Base-by-base conservation (phyloP, 2,329 filamentous ascomycete species). In the Orbilia quercus region DNA sequence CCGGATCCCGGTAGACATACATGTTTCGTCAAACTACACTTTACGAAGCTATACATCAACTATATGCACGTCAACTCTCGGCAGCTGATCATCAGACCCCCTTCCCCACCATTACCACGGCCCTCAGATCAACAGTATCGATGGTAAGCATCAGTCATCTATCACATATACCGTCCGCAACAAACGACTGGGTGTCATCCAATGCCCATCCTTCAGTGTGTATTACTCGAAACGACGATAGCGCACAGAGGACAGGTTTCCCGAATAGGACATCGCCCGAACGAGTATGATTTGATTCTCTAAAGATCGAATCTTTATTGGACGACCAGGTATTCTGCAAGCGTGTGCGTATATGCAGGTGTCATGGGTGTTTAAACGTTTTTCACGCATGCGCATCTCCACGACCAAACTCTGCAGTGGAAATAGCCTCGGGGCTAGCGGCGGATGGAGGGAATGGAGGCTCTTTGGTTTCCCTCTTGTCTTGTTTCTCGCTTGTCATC, bases 121-220 rank as follows among this genome's bases (percentile, higher is more conserved):
- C 25, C 16, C 45, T 31, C 28, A 31, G 28, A 31, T 31, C 28
- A 31, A 31, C 28, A 9, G 9, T 5, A 31, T 31, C 28, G 28
- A 51, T 34, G 40, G 53, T 71, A 57, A 63, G 66, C 57, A 53
- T 51, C 66, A 71, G 66, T 64, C 58, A 64, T 72, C 58, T 47
- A 18, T 36, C 12, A 6, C 12, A 6, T 34, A 6, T 34, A 14
- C 23, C 7, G 14, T 28, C 48, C 42, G 44, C 31, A 64, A 18
- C 31, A 67, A 59, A 58, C 36, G 66, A n/a, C n/a, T n/a, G 64
- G 66, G 58, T 64, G 58, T 64, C 66, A 71, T 64, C n/a, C 34
- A 64, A 64, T 71, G 66, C 23, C 38, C 58, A 71, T 71, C 58
- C 47, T 51, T 71, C 66, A 58, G 66, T 71, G 50, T 51, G 59